Evolutionary conservation across 2,329 filamentous ascomycete genomes (phyloP).

Genomic region (Cyanodermella asteris): DNA sequence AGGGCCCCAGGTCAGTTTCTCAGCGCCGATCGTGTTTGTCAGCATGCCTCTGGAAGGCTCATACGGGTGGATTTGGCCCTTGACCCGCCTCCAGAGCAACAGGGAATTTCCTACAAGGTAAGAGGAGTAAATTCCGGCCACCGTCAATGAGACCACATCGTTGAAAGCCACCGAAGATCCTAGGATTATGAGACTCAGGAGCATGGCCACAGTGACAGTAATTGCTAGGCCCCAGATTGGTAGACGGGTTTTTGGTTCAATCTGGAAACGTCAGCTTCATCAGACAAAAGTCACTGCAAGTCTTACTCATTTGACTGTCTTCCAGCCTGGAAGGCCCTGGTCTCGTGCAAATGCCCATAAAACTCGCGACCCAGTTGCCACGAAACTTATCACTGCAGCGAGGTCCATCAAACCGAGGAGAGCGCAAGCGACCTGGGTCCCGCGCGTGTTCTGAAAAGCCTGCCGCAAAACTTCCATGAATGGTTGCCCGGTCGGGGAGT

Average conservation of each 20-base stretch:
- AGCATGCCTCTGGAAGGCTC: no score
- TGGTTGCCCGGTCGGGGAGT: constrained; percentile 3
- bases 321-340: constrained; percentile 17
- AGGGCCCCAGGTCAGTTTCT: constrained; percentile 14
- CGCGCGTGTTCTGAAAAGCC: constrained; percentile 1
- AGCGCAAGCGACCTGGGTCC: constrained; percentile 4
- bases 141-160: constrained; percentile 29
- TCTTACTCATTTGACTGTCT: no score
- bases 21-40: constrained; percentile 1
- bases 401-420: constrained; percentile 4
- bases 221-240: constrained; percentile 19
- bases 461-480: constrained; percentile 17
- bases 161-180: constrained; percentile 29
- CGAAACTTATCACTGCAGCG: constrained; percentile 1
- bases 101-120: constrained; percentile 27
- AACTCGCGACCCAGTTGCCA: constrained; percentile 5
- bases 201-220: constrained; percentile 13
- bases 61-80: constrained; percentile 8
- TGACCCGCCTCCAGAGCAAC: constrained; percentile 20
- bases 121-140: constrained; percentile 28
- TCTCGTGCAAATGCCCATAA: constrained; percentile 13
- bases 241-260: constrained; percentile 17
- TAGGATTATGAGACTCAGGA: constrained; percentile 27
- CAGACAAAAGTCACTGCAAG: neutral
- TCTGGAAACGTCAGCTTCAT: constrained; percentile 6